Base-by-base conservation (phyloP, 192 early-diverging fungal genomes). In the Backusella sp. region DNA sequence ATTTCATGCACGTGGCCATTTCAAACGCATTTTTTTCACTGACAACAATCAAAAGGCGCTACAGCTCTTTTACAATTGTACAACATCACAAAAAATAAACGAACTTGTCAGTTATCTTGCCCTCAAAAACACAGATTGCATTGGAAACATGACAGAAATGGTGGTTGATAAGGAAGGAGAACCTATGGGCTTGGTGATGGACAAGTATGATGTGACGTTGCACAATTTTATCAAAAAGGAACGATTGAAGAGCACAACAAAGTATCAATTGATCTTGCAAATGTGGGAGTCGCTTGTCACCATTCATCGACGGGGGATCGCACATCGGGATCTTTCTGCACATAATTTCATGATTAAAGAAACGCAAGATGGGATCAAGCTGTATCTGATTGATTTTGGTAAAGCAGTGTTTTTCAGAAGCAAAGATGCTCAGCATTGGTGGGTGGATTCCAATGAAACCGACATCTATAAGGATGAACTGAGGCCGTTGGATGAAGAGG, bases 371-470 rank as follows among this genome's bases (percentile, higher is more conserved):
- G 42, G 72, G 21, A 85, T 86, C 0, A 56, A 80, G 37, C 41
- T 90, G 23, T 84, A 82, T 21, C 73, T 90, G 56, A 90, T 90
- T 70, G 89, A 90, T 76, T 90, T 90, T 77, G 89, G 89, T 9
- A 90, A 90, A 69, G 85, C 89, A 0, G 79, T 85, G 3, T 89
- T 90, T 76, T 76, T 80, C 26, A 59, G 70, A 14, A 76, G 68
- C 1, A 77, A 78, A 12, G 86, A 86, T 59, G 84, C 84, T 0
- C 26, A 74, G 23, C 71, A 73, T 30, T 89, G 84, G 86, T 85
- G 86, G 65, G 78, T 83, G n/a, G 46, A 84, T n/a, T 68, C 68
- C 2, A 41, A 72, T 9, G 26, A 72, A n/a, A 65, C 32, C 2
- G 67, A 34, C 62, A 70, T 6, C 4, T 81, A 81, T 49, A 67